Evolutionary conservation across 2,329 filamentous ascomycete species (phyloP).

Genomic region (Calonectria hawksworthii): DNA sequence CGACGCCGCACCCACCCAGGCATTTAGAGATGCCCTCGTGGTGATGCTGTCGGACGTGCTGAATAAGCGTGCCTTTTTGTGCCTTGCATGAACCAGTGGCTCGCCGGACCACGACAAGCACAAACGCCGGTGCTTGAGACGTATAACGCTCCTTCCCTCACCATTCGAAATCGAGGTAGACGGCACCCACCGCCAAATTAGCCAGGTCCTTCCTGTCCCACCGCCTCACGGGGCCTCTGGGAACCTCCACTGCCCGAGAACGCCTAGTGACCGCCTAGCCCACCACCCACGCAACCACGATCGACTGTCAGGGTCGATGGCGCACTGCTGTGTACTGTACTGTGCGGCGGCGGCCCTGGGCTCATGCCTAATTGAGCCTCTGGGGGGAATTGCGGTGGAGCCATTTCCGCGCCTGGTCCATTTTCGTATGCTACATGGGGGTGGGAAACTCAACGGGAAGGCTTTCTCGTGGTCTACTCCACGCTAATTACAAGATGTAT

Average conservation of each 20-base stretch:
- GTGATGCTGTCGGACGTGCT: not conserved
- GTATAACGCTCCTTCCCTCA: not conserved
- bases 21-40: not conserved
- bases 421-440: not conserved
- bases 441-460: not conserved
- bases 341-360: not conserved
- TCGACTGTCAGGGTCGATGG: not conserved
- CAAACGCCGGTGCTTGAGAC: not conserved
- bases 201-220: not conserved
- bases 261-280: not conserved
- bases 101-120: not conserved
- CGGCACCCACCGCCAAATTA: constrained; percentile 2
- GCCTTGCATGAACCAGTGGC: not conserved
- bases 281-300: not conserved
- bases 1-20: too few relatives aligned
- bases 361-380: not conserved
- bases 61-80: not conserved
- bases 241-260: not conserved
- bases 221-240: not conserved
- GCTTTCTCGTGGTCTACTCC: not conserved
- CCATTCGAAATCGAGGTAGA: not conserved
- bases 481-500: not conserved
- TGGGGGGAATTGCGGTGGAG: not conserved
- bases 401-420: not conserved
- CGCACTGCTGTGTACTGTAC: not conserved